These are phyloP conservation scores for Chrysopogon serrulatus DNA, from an alignment of 176 grass and related monocot genomes.

Conservation along the genomic window DNA sequence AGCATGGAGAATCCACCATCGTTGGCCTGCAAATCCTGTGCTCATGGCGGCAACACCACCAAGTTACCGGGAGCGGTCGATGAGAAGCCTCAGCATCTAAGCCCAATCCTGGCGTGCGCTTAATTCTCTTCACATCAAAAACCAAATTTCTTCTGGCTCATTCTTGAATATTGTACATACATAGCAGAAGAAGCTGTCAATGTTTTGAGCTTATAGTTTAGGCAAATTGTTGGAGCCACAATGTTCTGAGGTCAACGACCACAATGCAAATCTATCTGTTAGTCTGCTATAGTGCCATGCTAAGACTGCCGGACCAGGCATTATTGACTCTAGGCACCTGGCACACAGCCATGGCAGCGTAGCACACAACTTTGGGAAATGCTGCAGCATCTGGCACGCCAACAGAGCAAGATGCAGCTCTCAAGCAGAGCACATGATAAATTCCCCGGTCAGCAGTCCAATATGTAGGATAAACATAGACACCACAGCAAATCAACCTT, in stretches of 20 bases:
- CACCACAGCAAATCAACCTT: constrained; percentile 12
- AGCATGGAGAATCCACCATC: constrained; percentile 16
- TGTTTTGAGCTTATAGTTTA: constrained; percentile 33
- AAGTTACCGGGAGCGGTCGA: background rate
- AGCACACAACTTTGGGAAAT: background rate
- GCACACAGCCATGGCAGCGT: background rate
- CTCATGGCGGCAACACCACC: constrained; percentile 1
- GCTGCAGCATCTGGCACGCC: background rate
- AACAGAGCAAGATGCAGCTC: background rate
- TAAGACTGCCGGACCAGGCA: background rate
- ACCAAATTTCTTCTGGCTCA: background rate
- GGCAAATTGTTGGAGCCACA: constrained; percentile 40
- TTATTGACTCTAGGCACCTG: background rate
- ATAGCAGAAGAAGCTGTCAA: constrained; percentile 5
- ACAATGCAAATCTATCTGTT: background rate
- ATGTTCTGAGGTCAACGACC: background rate
- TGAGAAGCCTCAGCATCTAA: constrained; percentile 5
- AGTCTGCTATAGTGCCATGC: background rate
- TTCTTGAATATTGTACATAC: too few relatives aligned
- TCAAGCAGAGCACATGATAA: background rate
- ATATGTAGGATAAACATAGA: background rate
- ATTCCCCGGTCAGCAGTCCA: background rate
- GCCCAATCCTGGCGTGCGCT: constrained; percentile 5
- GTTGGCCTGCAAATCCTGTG: constrained; percentile 35
- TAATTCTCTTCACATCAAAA: background rate